A percentile compares a stretch with the other conserved stretches of the same genome.
phyloP scores from a whole-genome alignment of 2,329 filamentous ascomycete species.

The Fusarium torulosum region DNA sequence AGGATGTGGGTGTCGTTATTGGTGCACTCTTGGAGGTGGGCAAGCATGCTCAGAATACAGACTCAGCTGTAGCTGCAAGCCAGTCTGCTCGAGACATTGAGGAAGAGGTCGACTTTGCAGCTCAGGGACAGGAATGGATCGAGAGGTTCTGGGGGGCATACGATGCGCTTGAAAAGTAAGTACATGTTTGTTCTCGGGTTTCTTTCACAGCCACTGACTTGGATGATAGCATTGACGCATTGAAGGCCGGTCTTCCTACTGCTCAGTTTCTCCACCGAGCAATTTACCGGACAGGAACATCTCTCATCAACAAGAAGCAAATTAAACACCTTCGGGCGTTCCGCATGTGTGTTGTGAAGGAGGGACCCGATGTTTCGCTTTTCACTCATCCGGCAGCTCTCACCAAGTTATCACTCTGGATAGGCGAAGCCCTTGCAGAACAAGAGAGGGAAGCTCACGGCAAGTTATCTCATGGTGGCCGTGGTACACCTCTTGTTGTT shows the following conservation, averaged over 20 bases:
- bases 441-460: constrained; percentile 84
- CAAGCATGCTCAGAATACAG: constrained; percentile 60
- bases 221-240: constrained; percentile 73
- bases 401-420: constrained; percentile 93
- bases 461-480: constrained; percentile 73
- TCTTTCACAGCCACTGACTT: constrained; percentile 7
- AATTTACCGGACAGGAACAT: constrained; percentile 92
- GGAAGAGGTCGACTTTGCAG: constrained; percentile 61
- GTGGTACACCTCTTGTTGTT: constrained; percentile 88
- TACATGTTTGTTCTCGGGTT: constrained; percentile 21
- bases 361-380: constrained; percentile 89
- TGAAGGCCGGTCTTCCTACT: constrained; percentile 81
- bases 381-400: constrained; percentile 94
- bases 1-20: constrained; percentile 93
- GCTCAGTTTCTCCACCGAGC: constrained; percentile 92
- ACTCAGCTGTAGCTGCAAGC: constrained; percentile 49
- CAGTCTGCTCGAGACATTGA: constrained; percentile 58
- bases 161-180: constrained; percentile 77
- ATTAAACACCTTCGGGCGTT: constrained; percentile 94
- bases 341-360: constrained; percentile 94
- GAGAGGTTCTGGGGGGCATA: constrained; percentile 78
- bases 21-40: constrained; percentile 95
- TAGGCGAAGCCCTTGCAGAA: constrained; percentile 90
- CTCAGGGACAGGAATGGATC: constrained; percentile 74
- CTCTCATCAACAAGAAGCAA: constrained; percentile 91